Evolutionary conservation across 306 rosid species (phyloP), one percentile per base, ranked within the genome.

Genomic region (Ormosia emarginata): DNA sequence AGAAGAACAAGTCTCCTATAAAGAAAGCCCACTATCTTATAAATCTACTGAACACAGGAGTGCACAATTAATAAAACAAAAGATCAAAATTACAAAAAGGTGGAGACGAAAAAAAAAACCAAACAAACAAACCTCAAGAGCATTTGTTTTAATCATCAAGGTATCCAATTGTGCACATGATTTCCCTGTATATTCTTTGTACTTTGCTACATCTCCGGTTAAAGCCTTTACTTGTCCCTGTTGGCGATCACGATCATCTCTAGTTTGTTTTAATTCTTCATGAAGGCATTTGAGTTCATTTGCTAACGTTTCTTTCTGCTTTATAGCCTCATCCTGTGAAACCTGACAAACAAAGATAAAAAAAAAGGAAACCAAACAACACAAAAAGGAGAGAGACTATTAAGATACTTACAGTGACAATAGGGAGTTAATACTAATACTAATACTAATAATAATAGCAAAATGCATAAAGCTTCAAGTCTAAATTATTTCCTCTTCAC

Each of bases 171-270:
- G 90, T 6, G 81, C 82, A 47, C 46, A 79, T 41, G 94, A 87
- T 80, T 82, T 81, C 74, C 81, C 85, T 11, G 84, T 85, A 84
- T 6, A 7, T 81, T 86, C 89, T 86, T 84, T 85, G 67, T 71
- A 86, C 80, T 88, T 89, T 73, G 75, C 89, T 13, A 89, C 59
- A 64, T 93, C 94, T 58, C 78, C 90, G 40, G 53, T 78, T 85
- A 92, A 83, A 65, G 82, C 88, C 58, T 87, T 83, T 70, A 90
- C 85, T 82, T 86, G 91, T 44, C 63, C 77, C 8, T 75, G 75
- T 78, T 85, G 93, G 49, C 89, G 82, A 81, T 92, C 94, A n/a
- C 98, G 99, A 33, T 93, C 98, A 24, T 90, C 91, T 76, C 94
- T 91, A 33, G 86, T 88, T 73, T 92, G 94, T 46, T 96, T 91